A percentile compares a stretch with the other conserved stretches of the same genome.
These are phyloP conservation scores for Hebeloma cylindrosporum DNA, from an alignment of 768 basidiomycete genomes.

Conservation along the genomic window DNA sequence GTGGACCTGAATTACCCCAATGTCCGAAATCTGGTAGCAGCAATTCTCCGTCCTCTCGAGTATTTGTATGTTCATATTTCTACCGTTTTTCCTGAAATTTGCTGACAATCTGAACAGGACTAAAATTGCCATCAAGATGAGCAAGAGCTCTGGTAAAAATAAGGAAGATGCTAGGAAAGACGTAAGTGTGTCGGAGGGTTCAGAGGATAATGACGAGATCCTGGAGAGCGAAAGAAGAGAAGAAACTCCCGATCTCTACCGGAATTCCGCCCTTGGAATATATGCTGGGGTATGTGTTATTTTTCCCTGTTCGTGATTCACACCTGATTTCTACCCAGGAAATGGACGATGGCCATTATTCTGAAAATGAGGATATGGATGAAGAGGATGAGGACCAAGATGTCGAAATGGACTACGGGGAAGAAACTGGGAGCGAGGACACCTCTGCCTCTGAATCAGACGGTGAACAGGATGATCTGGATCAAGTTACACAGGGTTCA, in stretches of 20 bases:
- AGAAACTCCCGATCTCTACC: constrained; percentile 91
- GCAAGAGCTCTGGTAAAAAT: constrained; percentile 64
- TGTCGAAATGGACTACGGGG: constrained; percentile 85
- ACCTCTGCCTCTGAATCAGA: constrained; percentile 76
- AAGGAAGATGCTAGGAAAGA: constrained; percentile 59
- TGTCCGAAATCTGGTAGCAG: constrained; percentile 80
- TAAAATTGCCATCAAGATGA: constrained; percentile 99
- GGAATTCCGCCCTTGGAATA: constrained; percentile 96
- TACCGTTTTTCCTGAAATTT: constrained; percentile 2
- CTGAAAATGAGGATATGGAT: constrained; percentile 74
- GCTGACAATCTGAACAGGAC: constrained; percentile 51
- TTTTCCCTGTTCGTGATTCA: constrained; percentile 3
- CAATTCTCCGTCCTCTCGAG: constrained; percentile 87
- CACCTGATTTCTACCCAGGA: constrained; percentile 48
- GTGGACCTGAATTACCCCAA: constrained; percentile 96
- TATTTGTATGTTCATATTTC: constrained; percentile 60
- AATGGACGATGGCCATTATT: constrained; percentile 78
- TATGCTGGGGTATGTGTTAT: constrained; percentile 73
- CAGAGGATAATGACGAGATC: constrained; percentile 61
- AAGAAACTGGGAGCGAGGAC: constrained; percentile 79
- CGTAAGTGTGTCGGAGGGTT: constrained; percentile 47
- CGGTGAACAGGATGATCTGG: constrained; percentile 62
- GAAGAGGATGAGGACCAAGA: constrained; percentile 84
- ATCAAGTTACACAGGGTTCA: constrained; percentile 55
- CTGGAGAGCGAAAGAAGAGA: constrained; percentile 56